A percentile compares a stretch with the other conserved stretches of the same genome.
phyloP scores from a whole-genome alignment of 331 rosid species.

The Stylosanthes scabra region DNA sequence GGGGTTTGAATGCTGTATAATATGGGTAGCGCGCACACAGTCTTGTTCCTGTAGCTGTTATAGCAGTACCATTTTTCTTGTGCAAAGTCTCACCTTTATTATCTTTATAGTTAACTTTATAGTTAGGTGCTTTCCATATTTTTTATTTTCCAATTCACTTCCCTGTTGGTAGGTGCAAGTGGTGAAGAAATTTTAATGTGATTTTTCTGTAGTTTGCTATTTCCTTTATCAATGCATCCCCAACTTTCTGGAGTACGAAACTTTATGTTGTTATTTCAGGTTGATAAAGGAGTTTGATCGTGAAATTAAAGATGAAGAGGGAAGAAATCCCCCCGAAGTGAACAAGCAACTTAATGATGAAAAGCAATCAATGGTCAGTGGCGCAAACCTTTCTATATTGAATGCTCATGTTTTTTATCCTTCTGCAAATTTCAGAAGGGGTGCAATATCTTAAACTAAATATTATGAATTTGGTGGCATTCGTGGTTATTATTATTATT shows the following conservation, averaged over 20 bases:
- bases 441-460: conserved; percentile 6
- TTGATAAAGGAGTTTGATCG: conserved; percentile 95
- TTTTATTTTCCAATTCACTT: conserved; percentile 4
- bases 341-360: conserved; percentile 97
- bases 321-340: conserved; percentile 81
- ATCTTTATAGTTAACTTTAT: conserved; percentile 10
- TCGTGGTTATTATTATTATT: no score
- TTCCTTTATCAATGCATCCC: conserved; percentile 16
- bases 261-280: conserved; percentile 48
- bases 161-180: conserved; percentile 16
- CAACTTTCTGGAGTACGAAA: conserved; percentile 16
- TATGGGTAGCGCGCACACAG: conserved; percentile 2
- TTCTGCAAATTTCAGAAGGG: conserved; percentile 24
- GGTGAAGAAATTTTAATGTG: conserved; percentile 12
- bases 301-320: conserved; percentile 92
- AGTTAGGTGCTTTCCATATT: conserved; percentile 30
- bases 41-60: neutral
- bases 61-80: no score
- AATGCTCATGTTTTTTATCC: conserved; percentile 2
- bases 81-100: neutral
- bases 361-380: conserved; percentile 90
- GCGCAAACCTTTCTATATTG: conserved; percentile 26
- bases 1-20: conserved; percentile 5
- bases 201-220: conserved; percentile 28
- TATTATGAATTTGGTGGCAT: conserved; percentile 28